Conservation (phyloP, 2,329 filamentous ascomycete genomes). For the Epichloe brachyelytri region DNA sequence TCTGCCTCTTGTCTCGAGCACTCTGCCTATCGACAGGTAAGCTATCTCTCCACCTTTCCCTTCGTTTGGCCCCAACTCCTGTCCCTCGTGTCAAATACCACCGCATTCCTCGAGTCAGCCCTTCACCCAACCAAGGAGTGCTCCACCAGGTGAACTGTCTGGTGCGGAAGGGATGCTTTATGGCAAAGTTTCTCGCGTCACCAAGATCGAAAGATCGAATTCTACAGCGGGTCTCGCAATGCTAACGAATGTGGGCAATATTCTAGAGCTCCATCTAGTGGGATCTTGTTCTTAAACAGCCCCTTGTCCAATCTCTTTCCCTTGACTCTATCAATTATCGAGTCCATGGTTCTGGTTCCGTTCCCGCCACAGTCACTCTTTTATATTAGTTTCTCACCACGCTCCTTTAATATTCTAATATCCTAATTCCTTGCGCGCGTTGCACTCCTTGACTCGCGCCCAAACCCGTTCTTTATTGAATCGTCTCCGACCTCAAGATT, state of each 20-base stretch:
- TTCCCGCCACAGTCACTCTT: constrained; percentile 45
- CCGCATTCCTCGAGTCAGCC: constrained; percentile 16
- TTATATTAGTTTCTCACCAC: constrained; percentile 37
- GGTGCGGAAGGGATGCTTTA: constrained; percentile 6
- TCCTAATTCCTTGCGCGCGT: constrained; percentile 30
- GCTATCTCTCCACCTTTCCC: constrained; percentile 20
- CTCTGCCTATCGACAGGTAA: constrained; percentile 37
- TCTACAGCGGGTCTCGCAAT: constrained; percentile 10
- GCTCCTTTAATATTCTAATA: constrained; percentile 48
- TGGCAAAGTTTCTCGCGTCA: constrained; percentile 11
- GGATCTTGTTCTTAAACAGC: constrained; percentile 33
- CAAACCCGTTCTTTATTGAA: constrained; percentile 25
- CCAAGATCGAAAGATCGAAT: constrained; percentile 10
- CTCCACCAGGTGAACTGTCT: constrained; percentile 7
- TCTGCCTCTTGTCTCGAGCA: constrained; percentile 24
- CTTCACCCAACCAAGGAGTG: constrained; percentile 16
- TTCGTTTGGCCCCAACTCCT: constrained; percentile 1
- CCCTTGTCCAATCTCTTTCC: constrained; percentile 31
- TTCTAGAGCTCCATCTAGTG: constrained; percentile 29
- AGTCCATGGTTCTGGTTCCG: constrained; percentile 31
- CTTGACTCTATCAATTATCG: constrained; percentile 16
- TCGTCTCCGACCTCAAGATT: constrained; percentile 32
- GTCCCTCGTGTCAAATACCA: constrained; percentile 11
- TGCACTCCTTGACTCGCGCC: constrained; percentile 21
- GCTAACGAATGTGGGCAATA: constrained; percentile 19